Evolutionary conservation across 805 yeast genomes (phyloP).

Genomic region (Groenewaldozyma salmanticensis): DNA sequence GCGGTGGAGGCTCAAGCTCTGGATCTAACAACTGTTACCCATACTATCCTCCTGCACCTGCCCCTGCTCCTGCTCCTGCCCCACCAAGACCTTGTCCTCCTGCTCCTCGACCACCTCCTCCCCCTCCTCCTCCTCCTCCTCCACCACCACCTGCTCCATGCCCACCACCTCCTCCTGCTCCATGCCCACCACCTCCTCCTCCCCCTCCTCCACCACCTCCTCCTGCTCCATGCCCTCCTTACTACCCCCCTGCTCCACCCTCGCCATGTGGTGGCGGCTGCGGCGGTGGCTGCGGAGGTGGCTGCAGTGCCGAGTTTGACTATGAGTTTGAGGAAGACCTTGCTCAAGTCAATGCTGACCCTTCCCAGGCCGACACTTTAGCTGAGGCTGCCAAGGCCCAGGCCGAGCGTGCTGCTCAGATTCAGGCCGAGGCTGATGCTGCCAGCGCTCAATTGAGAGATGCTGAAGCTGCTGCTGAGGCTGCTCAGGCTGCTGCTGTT

Average conservation of each 20-base stretch:
- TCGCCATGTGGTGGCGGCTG: slow-evolving; percentile 2
- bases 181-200: slow-evolving; percentile 9
- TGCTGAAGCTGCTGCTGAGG: too few relatives aligned
- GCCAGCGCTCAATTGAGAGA: too few relatives aligned
- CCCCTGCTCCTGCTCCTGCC: slow-evolving; percentile 4
- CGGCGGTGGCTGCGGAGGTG: slow-evolving; percentile 4
- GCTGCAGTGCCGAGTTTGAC: background rate
- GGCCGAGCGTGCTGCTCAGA: background rate
- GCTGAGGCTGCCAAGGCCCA: background rate
- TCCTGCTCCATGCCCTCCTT: slow-evolving; percentile 1
- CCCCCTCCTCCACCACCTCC: slow-evolving; percentile 5
- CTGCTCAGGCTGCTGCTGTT: background rate
- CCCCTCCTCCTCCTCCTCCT: slow-evolving; percentile 1
- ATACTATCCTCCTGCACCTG: slow-evolving; percentile 3
- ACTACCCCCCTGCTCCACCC: slow-evolving; percentile 3
- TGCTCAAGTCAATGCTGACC: background rate
- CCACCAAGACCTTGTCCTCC: slow-evolving; percentile 1
- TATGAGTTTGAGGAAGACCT: background rate
- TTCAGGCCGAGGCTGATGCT: background rate
- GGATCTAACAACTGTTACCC: slow-evolving; percentile 4
- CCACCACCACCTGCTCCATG: slow-evolving; percentile 5
- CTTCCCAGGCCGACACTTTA: background rate
- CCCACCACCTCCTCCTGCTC: slow-evolving; percentile 5
- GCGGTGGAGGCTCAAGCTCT: slow-evolving; percentile 7
- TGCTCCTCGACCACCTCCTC: background rate